Base-by-base conservation (phyloP, 805 yeast genomes). In the Saccharomycopsis schoenii region DNA sequence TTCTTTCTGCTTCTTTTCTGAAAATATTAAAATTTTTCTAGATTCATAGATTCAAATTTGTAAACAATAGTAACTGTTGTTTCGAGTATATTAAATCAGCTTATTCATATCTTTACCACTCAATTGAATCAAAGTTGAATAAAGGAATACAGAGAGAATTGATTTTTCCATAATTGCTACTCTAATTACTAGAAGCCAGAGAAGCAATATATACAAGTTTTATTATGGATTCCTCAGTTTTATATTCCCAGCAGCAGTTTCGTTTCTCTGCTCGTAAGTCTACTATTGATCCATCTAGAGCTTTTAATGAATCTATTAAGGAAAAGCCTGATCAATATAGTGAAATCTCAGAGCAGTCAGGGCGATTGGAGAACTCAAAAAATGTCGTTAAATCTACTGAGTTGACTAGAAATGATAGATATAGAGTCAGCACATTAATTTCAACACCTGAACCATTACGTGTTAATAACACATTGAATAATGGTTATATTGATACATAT, bases 341-440 rank as follows among this genome's bases (percentile, higher is more conserved):
- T 29, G 34, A 29, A 29, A 29, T 3, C 6, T 29, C 34, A 29
- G 34, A 29, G 6, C 34, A 29, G 34, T 6, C 34, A 29, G 34
- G 34, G 34, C 3, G 6, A 29, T 29, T 29, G 34, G 34, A 29
- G 6, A 29, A 29, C 6, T 6, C 34, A 29, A 29, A 29, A 29
- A 3, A 29, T 29, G 6, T 29, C 34, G 34, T 29, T 3, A 29
- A 3, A 29, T 29, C 73, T 8, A 65, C 71, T 11, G 89, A 84
- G 67, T 74, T 85, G 64, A 83, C 89, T 6, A 78, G 80, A 65
- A 84, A 79, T 66, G 76, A 79, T 56, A 76, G 82, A 61, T 86
- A 83, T 68, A 78, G 82, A 60, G 84, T 85, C 15, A 75, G 80
- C 1, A 77, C 77, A 66, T 74, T 84, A 15, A 82, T 84, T 3